Conservation (phyloP, 208 protist genomes). For the Crithidia sp. region DNA sequence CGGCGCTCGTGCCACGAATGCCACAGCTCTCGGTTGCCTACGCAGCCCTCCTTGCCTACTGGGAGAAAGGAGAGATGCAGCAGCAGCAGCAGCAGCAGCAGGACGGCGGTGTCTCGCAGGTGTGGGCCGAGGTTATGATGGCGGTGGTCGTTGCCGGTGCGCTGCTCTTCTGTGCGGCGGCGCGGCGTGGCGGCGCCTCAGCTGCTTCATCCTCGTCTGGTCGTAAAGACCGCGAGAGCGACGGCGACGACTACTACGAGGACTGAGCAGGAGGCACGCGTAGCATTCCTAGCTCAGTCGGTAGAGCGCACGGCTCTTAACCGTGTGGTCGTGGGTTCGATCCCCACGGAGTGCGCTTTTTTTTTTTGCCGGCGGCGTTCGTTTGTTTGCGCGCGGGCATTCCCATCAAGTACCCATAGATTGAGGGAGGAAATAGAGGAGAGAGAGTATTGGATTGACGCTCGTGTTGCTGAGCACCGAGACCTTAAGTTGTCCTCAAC, state of each 20-base stretch:
- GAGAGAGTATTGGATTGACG: too few species aligned
- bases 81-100: constrained; percentile 12
- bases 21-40: constrained; percentile 32
- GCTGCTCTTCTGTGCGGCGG: constrained; percentile 40
- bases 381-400: not conserved
- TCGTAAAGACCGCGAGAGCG: constrained; percentile 9
- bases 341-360: constrained; percentile 80
- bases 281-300: constrained; percentile 94
- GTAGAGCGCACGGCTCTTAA: constrained; percentile 98
- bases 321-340: constrained; percentile 98
- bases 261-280: constrained; percentile 3
- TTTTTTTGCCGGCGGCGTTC: constrained; percentile 3
- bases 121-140: constrained; percentile 38
- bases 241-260: constrained; percentile 35
- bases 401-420: not conserved
- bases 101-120: constrained; percentile 31
- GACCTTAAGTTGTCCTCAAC: too few species aligned
- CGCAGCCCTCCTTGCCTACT: constrained; percentile 20
- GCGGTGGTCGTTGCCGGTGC: constrained; percentile 25
- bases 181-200: constrained; percentile 30
- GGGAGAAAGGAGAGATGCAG: constrained; percentile 12
- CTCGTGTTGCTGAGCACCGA: too few species aligned
- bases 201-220: not conserved
- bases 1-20: constrained; percentile 41
- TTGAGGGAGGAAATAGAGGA: not conserved